Percentiles rank a stretch among this genome's conserved stretches.
Conservation (phyloP, 1,284 basidiomycete species). For the Papiliotrema fonsecae region DNA sequence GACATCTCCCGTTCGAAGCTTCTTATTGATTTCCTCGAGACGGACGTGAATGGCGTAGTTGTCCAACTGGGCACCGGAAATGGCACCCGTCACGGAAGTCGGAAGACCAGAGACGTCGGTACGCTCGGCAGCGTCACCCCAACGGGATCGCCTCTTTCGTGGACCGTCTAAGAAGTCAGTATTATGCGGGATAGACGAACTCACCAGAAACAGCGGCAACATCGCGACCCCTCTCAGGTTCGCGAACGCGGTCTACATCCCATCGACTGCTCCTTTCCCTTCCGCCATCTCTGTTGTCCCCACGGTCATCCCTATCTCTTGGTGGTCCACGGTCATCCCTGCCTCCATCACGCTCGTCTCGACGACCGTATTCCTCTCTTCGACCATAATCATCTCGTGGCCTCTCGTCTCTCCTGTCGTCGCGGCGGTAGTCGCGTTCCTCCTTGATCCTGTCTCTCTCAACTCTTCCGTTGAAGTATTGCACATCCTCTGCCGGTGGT, state of each 20-base stretch:
- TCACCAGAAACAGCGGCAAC: constrained; percentile 29
- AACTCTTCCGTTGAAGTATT: constrained; percentile 43
- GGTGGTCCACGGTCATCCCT: constrained; percentile 1
- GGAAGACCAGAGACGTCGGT: constrained; percentile 83
- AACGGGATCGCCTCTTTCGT: constrained; percentile 88
- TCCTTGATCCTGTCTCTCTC: constrained; percentile 29
- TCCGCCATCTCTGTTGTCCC: constrained; percentile 19
- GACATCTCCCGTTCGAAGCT: constrained; percentile 87
- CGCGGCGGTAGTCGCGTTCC: constrained; percentile 11
- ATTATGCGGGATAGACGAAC: constrained; percentile 4
- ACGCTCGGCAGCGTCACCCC: constrained; percentile 78
- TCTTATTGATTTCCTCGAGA: constrained; percentile 94
- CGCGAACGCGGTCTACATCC: constrained; percentile 2
- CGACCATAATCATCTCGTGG: constrained; percentile 10
- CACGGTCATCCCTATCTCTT: too few species aligned
- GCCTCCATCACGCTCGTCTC: constrained; percentile 19
- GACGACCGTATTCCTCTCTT: too few species aligned
- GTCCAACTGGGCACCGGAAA: constrained; percentile 87
- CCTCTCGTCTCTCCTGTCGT: constrained; percentile 14
- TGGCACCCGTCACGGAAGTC: constrained; percentile 85
- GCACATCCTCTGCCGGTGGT: constrained; percentile 35
- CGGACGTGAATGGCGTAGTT: constrained; percentile 92
- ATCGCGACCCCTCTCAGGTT: constrained; percentile 18
- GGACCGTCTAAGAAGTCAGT: constrained; percentile 54
- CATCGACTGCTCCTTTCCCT: constrained; percentile 5